Evolutionary conservation across 257 asterid species (phyloP), one percentile per base, ranked within the genome.

Genomic region (Solanum sitiens): DNA sequence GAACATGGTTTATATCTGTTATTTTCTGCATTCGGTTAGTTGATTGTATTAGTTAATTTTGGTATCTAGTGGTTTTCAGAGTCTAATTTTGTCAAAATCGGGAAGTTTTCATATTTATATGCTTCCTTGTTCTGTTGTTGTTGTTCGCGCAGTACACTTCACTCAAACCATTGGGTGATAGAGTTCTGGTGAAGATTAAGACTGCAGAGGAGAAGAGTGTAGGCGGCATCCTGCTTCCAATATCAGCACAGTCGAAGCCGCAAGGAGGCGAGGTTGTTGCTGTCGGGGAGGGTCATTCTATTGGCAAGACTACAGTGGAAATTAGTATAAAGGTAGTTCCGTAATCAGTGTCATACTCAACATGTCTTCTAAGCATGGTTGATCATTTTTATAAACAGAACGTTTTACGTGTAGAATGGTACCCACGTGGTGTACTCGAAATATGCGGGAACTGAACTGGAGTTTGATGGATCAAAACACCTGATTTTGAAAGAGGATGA

Each of bases 241-340:
- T 95, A 63, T 74, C 90, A 6, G 98, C 98, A 1, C 99, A 96
- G 68, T 83, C 96, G 13, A 96, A 91, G 87, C 93, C 88, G 25
- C 98, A 95, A 87, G 99, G 98, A 18, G 99, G 99, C 59, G 99
- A 97, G 93, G 95, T 97, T 2, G 99, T 97, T 56, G 99, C 99
- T 11, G 91, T 96, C 11, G 99, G 99, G 74, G 99, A 96, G 91
- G 99, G 99, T 21, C 98, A 98, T 8, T 89, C 93, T 4, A 42
- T 95, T 85, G 99, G 99, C 44, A 94, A 94, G 89, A 93, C 83
- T 88, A 95, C 93, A 89, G 96, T 97, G 88, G 98, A 94, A 33
- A 76, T 95, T 67, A 87, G 94, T 44, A 89, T 97, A 67, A 91
- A 93, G 99, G 99, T 96, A 92, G 70, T 56, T 77, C 27, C 11